Evolutionary conservation across 108 stramenopile genomes (phyloP), one percentile per base, ranked within the genome.

Genomic region (Fistulifera pelliculosa): DNA sequence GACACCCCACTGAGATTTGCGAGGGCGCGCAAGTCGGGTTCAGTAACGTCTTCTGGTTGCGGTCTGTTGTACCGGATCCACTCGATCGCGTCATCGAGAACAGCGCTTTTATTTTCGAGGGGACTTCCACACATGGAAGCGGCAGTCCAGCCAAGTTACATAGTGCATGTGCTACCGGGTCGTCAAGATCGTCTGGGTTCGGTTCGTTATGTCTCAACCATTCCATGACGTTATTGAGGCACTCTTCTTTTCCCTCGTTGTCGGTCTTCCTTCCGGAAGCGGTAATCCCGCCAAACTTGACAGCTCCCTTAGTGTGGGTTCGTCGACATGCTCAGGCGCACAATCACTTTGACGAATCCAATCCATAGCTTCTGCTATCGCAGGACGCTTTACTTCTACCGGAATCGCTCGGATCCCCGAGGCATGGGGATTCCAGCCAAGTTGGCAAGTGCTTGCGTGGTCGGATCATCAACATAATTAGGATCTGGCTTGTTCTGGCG

Each of bases 71-170:
- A 56, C 0, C 67, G 57, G 0, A 58, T 54, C 72, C 72, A 73
- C n/a, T 68, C 56, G 16, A 68, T 18, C 17, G 66, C 63, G 27
- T 64, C 63, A 56, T 62, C 56, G 5, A 60, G 42, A 17, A 35
- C 58, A 38, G 57, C 47, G 0, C 52, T 55, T 16, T 38, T 40
- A 8, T 40, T 54, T 0, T 16, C n/a, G 19, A 67, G 73, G 8
- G 63, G 40, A 45, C 27, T 16, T 58, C 31, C 25, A 51, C 57
- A 41, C 53, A 21, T 25, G 54, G 54, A 2, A 54, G 28, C 13
- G 54, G 38, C 38, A 54, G 13, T 39, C 54, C 54, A 13, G 54
- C 5, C 25, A 51, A 12, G 22, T 18, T 54, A 12, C 27, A 12
- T n/a, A 60, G 47, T 1, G 58, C 58, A 1, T 35, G 17, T 16